Evolutionary conservation across 1,284 basidiomycete genomes (phyloP).

Genomic region (Golubevia pallescens): DNA sequence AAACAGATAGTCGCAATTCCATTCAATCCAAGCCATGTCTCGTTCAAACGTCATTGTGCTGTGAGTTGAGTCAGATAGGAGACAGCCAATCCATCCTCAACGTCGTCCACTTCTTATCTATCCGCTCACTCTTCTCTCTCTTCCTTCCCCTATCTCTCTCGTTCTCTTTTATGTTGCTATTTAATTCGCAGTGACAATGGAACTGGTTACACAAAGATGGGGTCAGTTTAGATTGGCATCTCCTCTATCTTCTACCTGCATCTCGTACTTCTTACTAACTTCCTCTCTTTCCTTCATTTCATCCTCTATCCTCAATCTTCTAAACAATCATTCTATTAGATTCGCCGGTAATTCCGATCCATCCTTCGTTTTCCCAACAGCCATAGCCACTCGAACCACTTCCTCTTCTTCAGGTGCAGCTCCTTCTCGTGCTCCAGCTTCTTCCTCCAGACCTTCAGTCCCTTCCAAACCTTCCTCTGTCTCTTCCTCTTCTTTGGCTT

Average conservation of each 20-base stretch:
- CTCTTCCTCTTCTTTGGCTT: too few species aligned
- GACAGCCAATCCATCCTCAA: too few species aligned
- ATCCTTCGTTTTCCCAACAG: conserved; percentile 72
- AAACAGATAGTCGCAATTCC: too few species aligned
- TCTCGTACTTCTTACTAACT: not conserved
- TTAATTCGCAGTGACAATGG: too few species aligned
- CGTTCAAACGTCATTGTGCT: conserved; percentile 62
- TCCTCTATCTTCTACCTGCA: not conserved
- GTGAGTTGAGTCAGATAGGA: too few species aligned
- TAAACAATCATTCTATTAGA: conserved; percentile 66
- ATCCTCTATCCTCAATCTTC: conserved; percentile 14
- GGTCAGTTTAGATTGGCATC: conserved; percentile 70
- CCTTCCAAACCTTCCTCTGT: too few species aligned
- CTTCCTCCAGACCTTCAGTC: conserved; percentile 16
- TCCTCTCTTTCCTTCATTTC: not conserved
- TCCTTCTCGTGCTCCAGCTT: conserved; percentile 61
- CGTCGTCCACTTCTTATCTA: too few species aligned
- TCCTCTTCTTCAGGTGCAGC: conserved; percentile 24
- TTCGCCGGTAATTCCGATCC: conserved; percentile 99
- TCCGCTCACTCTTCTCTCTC: too few species aligned
- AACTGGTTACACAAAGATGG: conserved; percentile 96
- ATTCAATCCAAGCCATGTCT: conserved; percentile 28
- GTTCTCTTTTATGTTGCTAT: too few species aligned
- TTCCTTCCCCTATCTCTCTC: too few species aligned
- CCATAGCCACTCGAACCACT: conserved; percentile 58